These are phyloP conservation scores for Pythium aristosporum DNA, from an alignment of 352 stramenopile species.

Conservation along the genomic window DNA sequence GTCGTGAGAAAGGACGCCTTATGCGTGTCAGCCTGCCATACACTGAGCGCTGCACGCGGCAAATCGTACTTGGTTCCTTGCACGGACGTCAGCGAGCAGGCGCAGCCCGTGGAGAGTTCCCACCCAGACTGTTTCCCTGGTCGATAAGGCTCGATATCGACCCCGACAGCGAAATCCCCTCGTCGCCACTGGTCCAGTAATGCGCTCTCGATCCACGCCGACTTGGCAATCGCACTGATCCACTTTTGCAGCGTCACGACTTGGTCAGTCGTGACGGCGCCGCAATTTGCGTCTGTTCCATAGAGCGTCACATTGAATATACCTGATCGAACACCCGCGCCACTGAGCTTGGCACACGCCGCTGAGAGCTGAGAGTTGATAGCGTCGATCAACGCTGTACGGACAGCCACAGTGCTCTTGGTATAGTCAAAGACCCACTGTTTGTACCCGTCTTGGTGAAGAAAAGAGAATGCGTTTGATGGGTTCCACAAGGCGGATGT, in stretches of 20 bases:
- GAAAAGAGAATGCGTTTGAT: slow-evolving; percentile 44
- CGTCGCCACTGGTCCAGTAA: slow-evolving; percentile 72
- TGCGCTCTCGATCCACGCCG: slow-evolving; percentile 38
- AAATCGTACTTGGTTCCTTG: slow-evolving; percentile 45
- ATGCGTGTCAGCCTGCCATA: slow-evolving; percentile 42
- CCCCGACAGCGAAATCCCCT: slow-evolving; percentile 23
- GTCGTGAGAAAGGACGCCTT: slow-evolving; percentile 44
- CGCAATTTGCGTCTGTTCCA: slow-evolving; percentile 31
- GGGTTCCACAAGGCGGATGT: slow-evolving; percentile 44
- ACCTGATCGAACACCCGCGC: slow-evolving; percentile 35
- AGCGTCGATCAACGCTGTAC: slow-evolving; percentile 15
- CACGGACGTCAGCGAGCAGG: slow-evolving; percentile 34
- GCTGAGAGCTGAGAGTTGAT: slow-evolving; percentile 42
- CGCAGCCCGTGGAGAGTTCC: slow-evolving; percentile 50
- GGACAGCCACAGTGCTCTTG: slow-evolving; percentile 9
- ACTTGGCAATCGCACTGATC: slow-evolving; percentile 27
- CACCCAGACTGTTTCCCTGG: slow-evolving; percentile 37
- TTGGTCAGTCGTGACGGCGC: slow-evolving; percentile 30
- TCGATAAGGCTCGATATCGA: slow-evolving; percentile 75
- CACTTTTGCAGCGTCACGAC: slow-evolving; percentile 38
- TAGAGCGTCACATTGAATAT: slow-evolving; percentile 52
- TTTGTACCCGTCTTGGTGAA: slow-evolving; percentile 42
- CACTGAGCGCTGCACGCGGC: slow-evolving; percentile 35
- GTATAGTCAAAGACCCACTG: slow-evolving; percentile 38
- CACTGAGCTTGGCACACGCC: slow-evolving; percentile 27